Evolutionary conservation across 2,329 filamentous ascomycete genomes (phyloP), one percentile per base, ranked within the genome.

Genomic region (Karstenula rhodostoma): DNA sequence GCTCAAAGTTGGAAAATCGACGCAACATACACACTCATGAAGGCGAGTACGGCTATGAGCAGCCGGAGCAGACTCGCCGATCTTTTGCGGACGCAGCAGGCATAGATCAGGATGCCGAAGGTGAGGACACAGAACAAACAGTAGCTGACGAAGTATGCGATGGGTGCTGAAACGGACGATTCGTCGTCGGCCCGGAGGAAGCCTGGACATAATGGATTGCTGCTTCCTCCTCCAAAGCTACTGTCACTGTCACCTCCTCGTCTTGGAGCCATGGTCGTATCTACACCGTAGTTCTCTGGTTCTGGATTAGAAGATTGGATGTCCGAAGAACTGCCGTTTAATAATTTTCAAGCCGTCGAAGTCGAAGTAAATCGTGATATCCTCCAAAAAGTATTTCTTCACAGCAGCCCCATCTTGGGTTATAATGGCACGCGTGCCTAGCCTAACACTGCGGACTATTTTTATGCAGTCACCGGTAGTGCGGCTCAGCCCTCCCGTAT

Each of bases 31-130:
- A 70, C 10, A 13, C 72, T 43, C 22, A 56, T 48, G 42, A 64
- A 60, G 25, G 62, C 48, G 0, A 71, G 35, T 1, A 68, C 56
- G 2, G 61, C 1, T 13, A 67, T 44, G 25, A 66, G 74, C 2
- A 67, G 25, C 9, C 72, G 71, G 4, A 71, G 22, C 9, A 77
- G 57, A 19, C 59, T 68, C 54, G 65, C 72, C 4, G 69, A 64
- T 29, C 62, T 53, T 58, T 66, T 73, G 27, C 64, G 66, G 3
- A 71, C 43, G 9, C 62, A 56, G 55, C 56, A 70, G 4, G 65
- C 62, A 1, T 58, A 63, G n/a, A 72, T 50, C n/a, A 66, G 61
- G 9, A 69, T 50, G 6, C 42, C 49, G 2, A 74, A 49, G 19
- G 58, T 67, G 37, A 73, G 23, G 10, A 72, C 44, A 22, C 62